These are phyloP conservation scores for Lagenaria siceraria DNA, from an alignment of 306 rosid genomes.

Conservation along the genomic window DNA sequence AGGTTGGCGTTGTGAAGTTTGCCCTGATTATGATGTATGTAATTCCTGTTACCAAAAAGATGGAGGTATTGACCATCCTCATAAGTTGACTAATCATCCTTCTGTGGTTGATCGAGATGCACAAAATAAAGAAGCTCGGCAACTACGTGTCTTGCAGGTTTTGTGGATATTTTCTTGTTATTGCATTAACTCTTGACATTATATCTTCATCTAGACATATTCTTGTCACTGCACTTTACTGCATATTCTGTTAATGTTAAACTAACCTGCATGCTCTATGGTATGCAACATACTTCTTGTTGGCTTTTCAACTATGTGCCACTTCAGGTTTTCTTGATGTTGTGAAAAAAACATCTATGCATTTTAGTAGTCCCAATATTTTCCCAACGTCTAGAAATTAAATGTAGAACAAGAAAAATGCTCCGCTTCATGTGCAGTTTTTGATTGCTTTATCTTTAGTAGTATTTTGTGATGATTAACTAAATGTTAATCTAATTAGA, in stretches of 20 bases:
- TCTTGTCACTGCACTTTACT: neutral
- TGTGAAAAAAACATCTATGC: neutral
- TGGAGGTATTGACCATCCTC: slow-evolving; percentile 77
- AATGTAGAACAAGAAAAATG: neutral
- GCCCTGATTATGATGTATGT: slow-evolving; percentile 92
- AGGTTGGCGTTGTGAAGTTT: slow-evolving; percentile 97
- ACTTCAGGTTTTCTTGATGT: neutral
- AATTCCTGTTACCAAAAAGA: slow-evolving; percentile 87
- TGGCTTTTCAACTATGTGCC: neutral
- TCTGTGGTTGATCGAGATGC: slow-evolving; percentile 89
- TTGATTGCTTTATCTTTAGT: neutral
- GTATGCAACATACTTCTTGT: neutral
- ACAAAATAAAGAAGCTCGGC: slow-evolving; percentile 95
- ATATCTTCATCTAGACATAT: neutral
- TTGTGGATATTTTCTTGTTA: slow-evolving; percentile 2
- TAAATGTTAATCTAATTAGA: neutral
- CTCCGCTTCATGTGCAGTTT: neutral
- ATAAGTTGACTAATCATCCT: slow-evolving; percentile 92
- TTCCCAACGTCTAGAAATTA: neutral
- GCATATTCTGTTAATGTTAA: neutral
- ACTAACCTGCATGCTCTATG: neutral
- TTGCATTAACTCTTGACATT: neutral
- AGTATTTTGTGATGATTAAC: neutral
- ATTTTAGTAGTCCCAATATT: neutral
- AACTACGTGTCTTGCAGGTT: slow-evolving; percentile 75